Percentiles rank a stretch among this genome's conserved stretches.
Conservation (phyloP, 2,329 filamentous ascomycete genomes). For the Colletotrichum trifolii region DNA sequence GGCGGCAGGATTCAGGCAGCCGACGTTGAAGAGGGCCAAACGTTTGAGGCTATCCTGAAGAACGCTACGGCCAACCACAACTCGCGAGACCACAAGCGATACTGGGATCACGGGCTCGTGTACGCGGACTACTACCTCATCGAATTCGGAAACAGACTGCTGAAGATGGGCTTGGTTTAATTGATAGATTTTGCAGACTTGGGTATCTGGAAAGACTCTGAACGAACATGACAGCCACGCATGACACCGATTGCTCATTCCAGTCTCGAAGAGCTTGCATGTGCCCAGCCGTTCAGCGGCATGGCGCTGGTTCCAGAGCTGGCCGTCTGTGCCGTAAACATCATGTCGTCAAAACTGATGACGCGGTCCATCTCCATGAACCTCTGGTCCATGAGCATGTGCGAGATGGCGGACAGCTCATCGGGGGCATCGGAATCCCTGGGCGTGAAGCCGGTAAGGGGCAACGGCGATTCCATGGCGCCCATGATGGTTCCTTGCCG, state of each 20-base stretch:
- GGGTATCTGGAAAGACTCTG: conserved; percentile 29
- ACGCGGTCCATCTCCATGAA: conserved; percentile 48
- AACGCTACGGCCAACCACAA: conserved; percentile 51
- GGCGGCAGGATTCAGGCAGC: background rate
- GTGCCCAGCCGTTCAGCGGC: conserved; percentile 27
- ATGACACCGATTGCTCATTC: conserved; percentile 3
- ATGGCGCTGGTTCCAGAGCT: conserved; percentile 1
- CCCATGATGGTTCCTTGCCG: conserved; percentile 21
- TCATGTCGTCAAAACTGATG: conserved; percentile 50
- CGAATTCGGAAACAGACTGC: conserved; percentile 57
- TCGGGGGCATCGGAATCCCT: conserved; percentile 36
- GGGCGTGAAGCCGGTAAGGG: conserved; percentile 14
- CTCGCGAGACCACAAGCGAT: conserved; percentile 43
- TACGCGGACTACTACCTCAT: conserved; percentile 62
- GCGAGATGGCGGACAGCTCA: conserved; percentile 45
- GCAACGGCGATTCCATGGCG: conserved; percentile 17
- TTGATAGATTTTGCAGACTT: background rate
- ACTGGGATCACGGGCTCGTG: conserved; percentile 55
- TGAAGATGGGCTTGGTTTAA: conserved; percentile 45
- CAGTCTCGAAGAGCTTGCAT: conserved; percentile 20
- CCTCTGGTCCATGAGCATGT: conserved; percentile 44
- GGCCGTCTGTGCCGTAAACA: conserved; percentile 42
- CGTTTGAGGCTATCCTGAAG: conserved; percentile 47
- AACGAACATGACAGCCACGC: background rate
- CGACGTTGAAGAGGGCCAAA: conserved; percentile 32